These are phyloP conservation scores for Rhodotorula glutinis DNA, from an alignment of 1,284 basidiomycete genomes.

Conservation along the genomic window DNA sequence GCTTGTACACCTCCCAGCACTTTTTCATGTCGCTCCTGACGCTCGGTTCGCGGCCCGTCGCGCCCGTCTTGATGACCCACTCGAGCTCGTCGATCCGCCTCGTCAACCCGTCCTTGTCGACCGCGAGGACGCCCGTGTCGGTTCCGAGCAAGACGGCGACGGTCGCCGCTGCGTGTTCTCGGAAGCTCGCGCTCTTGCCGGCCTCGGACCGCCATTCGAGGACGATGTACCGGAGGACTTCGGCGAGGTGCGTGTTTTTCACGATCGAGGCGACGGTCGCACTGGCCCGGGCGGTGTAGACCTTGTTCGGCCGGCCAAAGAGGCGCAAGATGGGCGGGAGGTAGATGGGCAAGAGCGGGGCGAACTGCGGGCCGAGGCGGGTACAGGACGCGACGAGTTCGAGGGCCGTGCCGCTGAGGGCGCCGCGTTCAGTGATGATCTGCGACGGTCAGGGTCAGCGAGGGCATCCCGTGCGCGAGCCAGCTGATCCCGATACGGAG, in stretches of 20 bases:
- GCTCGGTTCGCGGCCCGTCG: constrained; percentile 71
- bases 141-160: constrained; percentile 47
- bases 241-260: constrained; percentile 65
- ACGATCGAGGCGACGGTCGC: constrained; percentile 62
- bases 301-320: constrained; percentile 74
- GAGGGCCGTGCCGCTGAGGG: constrained; percentile 67
- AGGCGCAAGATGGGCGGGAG: constrained; percentile 66
- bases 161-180: constrained; percentile 63
- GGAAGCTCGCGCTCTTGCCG: constrained; percentile 66
- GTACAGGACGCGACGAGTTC: constrained; percentile 63
- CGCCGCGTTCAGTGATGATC: constrained; percentile 67
- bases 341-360: constrained; percentile 64
- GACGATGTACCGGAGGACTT: constrained; percentile 62
- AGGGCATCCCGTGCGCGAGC: neutral
- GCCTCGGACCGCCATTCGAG: constrained; percentile 52
- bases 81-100: constrained; percentile 65
- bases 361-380: constrained; percentile 62
- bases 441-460: neutral
- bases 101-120: constrained; percentile 61
- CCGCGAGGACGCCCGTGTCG: constrained; percentile 16
- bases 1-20: constrained; percentile 70
- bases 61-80: constrained; percentile 62
- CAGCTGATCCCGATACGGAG: neutral
- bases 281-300: constrained; percentile 65
- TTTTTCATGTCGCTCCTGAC: constrained; percentile 65